Evolutionary conservation across 2,329 filamentous ascomycete species (phyloP), one percentile per base, ranked within the genome.

Genomic region (Penicillium polonicum): DNA sequence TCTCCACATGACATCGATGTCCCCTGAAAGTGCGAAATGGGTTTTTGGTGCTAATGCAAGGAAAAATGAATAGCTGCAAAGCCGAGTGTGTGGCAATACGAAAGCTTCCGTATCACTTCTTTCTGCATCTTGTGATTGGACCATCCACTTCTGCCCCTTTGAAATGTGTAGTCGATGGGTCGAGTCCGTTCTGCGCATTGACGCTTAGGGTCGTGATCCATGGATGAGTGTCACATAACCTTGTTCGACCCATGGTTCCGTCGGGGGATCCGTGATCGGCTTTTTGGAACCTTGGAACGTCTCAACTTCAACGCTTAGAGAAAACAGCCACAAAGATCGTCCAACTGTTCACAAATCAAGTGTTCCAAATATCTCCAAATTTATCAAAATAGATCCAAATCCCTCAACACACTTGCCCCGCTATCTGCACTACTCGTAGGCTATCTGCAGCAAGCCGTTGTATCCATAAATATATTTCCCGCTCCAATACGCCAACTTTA

Each of bases 61-160:
- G 65, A 64, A 59, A 60, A 61, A 56, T 33, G 45, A 58, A 61
- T 60, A 62, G 57, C 59, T 53, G 55, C 56, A 46, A 61, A 57
- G 43, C 55, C 44, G 52, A 58, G 27, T 35, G 41, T 60, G 65
- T 67, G 65, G 65, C 65, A 64, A 67, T 65, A 58, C 41, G 38
- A 44, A 45, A 48, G 48, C 55, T 56, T 48, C 58, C 59, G 62
- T 61, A 52, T 63, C 50, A 56, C 38, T 57, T 50, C 38, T 50
- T 45, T 44, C 46, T 57, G 57, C 58, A 48, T 50, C 29, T 52
- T 36, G 54, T 50, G 61, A 63, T 64, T 60, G 42, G 63, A 59
- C 9, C 27, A 21, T 23, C 48, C 25, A 21, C 23, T 10, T 49
- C 33, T 44, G 45, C 56, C 56, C 49, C 50, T 54, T 41, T 42